Percentiles rank a stretch among this genome's conserved stretches.
Conservation (phyloP, 179 eudicot genomes). For the Pouteria campechiana region DNA sequence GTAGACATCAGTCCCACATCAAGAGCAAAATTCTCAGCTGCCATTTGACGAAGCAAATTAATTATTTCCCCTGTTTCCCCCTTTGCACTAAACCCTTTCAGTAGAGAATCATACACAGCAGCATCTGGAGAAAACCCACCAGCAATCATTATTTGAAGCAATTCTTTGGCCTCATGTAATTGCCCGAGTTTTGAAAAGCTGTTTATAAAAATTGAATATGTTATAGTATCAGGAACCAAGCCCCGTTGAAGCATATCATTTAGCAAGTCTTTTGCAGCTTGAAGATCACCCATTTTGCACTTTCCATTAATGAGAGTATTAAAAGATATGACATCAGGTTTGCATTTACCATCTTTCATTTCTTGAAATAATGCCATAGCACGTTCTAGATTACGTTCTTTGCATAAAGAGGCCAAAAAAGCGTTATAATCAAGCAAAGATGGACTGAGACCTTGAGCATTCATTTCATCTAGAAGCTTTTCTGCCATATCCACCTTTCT, state of each 20-base stretch:
- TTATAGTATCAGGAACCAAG: constrained; percentile 36
- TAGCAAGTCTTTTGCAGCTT: constrained; percentile 32
- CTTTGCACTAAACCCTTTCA: constrained; percentile 34
- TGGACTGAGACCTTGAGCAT: constrained; percentile 30
- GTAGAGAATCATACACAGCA: constrained; percentile 43
- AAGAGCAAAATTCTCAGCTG: constrained; percentile 40
- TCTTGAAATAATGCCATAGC: constrained; percentile 41
- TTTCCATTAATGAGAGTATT: constrained; percentile 44
- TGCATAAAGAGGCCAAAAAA: constrained; percentile 48
- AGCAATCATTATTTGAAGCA: constrained; percentile 45
- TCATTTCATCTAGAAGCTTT: constrained; percentile 48
- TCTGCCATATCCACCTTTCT: constrained; percentile 53
- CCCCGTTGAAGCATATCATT: constrained; percentile 53
- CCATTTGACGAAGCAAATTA: constrained; percentile 57
- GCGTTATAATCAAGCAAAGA: constrained; percentile 30
- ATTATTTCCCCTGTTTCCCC: constrained; percentile 52
- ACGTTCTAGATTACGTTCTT: constrained; percentile 55
- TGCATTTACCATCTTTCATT: constrained; percentile 34
- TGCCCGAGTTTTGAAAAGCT: constrained; percentile 41
- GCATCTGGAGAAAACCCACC: constrained; percentile 32
- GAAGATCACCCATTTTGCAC: constrained; percentile 45
- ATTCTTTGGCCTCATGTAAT: constrained; percentile 51
- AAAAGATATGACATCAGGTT: constrained; percentile 45
- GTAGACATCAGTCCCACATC: constrained; percentile 37
- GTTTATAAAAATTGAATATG: constrained; percentile 40